A percentile compares a stretch with the other conserved stretches of the same genome.
Evolutionary conservation across 768 basidiomycete genomes (phyloP).

Genomic region (Cyclocybe aegerita): DNA sequence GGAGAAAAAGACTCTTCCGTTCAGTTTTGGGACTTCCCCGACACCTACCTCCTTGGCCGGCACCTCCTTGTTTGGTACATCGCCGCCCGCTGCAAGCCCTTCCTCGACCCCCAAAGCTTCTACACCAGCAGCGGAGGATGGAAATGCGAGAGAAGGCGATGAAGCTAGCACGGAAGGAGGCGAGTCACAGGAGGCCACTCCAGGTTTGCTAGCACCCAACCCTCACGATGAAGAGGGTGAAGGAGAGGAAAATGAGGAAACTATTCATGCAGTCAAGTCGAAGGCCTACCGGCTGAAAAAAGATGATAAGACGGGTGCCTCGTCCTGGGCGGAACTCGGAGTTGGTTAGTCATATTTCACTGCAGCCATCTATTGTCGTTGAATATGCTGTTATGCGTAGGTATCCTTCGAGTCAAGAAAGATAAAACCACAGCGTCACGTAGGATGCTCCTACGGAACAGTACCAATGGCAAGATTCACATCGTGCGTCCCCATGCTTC

Average conservation of each 20-base stretch:
- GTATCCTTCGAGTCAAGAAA: slow-evolving; percentile 70
- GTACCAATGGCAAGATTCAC: slow-evolving; percentile 70
- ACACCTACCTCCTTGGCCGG: no score
- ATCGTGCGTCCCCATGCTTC: slow-evolving; percentile 48
- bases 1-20: no score
- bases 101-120: no score
- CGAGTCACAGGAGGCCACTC: slow-evolving; percentile 20
- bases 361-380: background rate
- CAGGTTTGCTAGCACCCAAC: slow-evolving; percentile 20
- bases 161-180: slow-evolving; percentile 18
- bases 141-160: slow-evolving; percentile 9
- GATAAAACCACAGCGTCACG: slow-evolving; percentile 61
- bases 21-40: background rate
- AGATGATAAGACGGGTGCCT: slow-evolving; percentile 40
- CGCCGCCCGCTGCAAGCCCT: no score
- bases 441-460: slow-evolving; percentile 70
- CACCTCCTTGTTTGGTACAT: slow-evolving; percentile 7
- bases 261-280: slow-evolving; percentile 52
- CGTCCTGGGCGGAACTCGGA: slow-evolving; percentile 63
- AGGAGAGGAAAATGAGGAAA: slow-evolving; percentile 81
- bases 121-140: slow-evolving; percentile 5
- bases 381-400: slow-evolving; percentile 29
- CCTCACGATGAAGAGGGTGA: slow-evolving; percentile 72
- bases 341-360: slow-evolving; percentile 20
- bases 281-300: slow-evolving; percentile 65